Percentiles rank a stretch among this genome's conserved stretches.
Evolutionary conservation across 2,329 filamentous ascomycete species (phyloP).

Genomic region (Xylariales sp.): DNA sequence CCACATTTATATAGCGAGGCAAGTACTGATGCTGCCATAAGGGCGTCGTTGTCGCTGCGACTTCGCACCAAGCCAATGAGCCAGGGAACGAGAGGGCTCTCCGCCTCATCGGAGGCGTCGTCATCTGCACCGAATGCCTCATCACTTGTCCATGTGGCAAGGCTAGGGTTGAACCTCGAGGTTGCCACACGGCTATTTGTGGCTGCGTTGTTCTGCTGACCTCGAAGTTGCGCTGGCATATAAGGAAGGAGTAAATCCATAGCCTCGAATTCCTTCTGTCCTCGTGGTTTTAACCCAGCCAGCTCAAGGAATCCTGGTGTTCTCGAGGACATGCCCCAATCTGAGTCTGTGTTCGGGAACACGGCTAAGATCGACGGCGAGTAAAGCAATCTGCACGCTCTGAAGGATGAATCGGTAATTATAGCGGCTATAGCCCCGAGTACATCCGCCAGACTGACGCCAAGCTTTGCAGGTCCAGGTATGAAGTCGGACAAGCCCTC

Average conservation of each 20-base stretch:
- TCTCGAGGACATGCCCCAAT: slow-evolving; percentile 39
- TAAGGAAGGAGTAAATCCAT: slow-evolving; percentile 63
- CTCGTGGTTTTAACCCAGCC: slow-evolving; percentile 43
- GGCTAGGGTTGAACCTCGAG: slow-evolving; percentile 21
- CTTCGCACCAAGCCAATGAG: slow-evolving; percentile 61
- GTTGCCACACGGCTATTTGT: slow-evolving; percentile 24
- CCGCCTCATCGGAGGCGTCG: slow-evolving; percentile 50
- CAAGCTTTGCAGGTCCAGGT: slow-evolving; percentile 55
- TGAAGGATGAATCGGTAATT: slow-evolving; percentile 72
- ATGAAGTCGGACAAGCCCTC: slow-evolving; percentile 54
- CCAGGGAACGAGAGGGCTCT: slow-evolving; percentile 70
- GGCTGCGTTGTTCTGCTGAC: slow-evolving; percentile 28
- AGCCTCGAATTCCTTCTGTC: slow-evolving; percentile 42
- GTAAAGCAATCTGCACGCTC: slow-evolving; percentile 66
- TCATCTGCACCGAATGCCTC: slow-evolving; percentile 23
- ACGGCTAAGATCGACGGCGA: slow-evolving; percentile 66
- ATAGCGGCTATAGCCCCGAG: slow-evolving; percentile 75
- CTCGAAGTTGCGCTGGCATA: slow-evolving; percentile 36
- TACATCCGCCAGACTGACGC: slow-evolving; percentile 60
- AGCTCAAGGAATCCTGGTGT: slow-evolving; percentile 48
- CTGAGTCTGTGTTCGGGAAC: slow-evolving; percentile 57
- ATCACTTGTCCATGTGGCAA: slow-evolving; percentile 19
- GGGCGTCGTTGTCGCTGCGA: slow-evolving; percentile 51
- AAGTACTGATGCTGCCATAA: slow-evolving; percentile 66
- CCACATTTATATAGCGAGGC: slow-evolving; percentile 66